A percentile compares a stretch with the other conserved stretches of the same genome.
phyloP scores from a whole-genome alignment of 805 yeast genomes.

The Pichia nanzhaoensis region DNA sequence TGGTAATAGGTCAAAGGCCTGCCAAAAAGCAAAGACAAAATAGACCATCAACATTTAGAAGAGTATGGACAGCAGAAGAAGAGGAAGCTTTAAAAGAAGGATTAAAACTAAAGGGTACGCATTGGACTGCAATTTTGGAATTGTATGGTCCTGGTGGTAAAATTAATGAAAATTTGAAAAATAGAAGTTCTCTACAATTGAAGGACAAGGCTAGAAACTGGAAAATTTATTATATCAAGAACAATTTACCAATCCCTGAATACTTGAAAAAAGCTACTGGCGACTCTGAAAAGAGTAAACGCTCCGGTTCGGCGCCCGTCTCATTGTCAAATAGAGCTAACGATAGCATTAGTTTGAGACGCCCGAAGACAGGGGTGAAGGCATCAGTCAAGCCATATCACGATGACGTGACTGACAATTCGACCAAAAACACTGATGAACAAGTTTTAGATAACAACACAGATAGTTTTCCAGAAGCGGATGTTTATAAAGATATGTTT shows the following conservation, averaged over 20 bases:
- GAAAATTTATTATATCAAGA: slow-evolving; percentile 79
- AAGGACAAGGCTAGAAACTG: slow-evolving; percentile 96
- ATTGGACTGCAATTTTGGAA: slow-evolving; percentile 87
- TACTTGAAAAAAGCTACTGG: slow-evolving; percentile 85
- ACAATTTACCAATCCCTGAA: slow-evolving; percentile 70
- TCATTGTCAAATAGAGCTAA: too few relatives aligned
- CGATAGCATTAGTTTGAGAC: neutral
- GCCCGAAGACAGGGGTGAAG: neutral
- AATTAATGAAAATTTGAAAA: slow-evolving; percentile 73
- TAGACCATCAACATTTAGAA: slow-evolving; percentile 36
- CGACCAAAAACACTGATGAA: too few relatives aligned
- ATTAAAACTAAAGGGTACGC: slow-evolving; percentile 77
- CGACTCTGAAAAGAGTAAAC: slow-evolving; percentile 41
- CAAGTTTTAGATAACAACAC: neutral
- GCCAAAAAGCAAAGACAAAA: slow-evolving; percentile 18
- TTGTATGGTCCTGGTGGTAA: slow-evolving; percentile 93
- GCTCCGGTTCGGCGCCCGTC: slow-evolving; percentile 16
- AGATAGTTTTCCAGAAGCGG: slow-evolving; percentile 9
- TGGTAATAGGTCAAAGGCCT: neutral
- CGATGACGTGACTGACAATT: too few relatives aligned
- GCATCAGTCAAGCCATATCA: neutral
- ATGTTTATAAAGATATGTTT: slow-evolving; percentile 21
- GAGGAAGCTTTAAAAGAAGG: slow-evolving; percentile 81
- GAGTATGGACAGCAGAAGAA: slow-evolving; percentile 86
- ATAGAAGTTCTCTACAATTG: slow-evolving; percentile 84